A percentile compares a stretch with the other conserved stretches of the same genome.
Conservation (phyloP, 371 early-diverging fungal genomes). For the Mortierella sp. region DNA sequence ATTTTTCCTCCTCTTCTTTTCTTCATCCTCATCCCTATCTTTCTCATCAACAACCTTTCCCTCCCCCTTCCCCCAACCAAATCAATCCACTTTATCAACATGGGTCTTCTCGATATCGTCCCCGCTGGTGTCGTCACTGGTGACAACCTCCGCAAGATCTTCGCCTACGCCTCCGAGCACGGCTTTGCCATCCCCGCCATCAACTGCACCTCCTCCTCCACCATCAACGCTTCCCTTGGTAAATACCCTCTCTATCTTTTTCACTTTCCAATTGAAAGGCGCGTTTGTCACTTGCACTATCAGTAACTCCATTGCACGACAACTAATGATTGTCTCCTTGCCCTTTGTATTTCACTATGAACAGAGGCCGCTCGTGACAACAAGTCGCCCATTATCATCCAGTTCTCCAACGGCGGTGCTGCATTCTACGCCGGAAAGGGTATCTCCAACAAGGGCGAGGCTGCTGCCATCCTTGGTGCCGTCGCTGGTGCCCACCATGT, state of each 20-base stretch:
- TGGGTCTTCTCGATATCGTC: constrained; percentile 87
- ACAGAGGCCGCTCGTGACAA: constrained; percentile 90
- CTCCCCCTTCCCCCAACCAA: not conserved
- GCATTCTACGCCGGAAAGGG: constrained; percentile 94
- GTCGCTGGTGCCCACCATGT: constrained; percentile 93
- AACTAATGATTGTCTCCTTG: not conserved
- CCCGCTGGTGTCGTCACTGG: constrained; percentile 94
- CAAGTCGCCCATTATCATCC: constrained; percentile 92
- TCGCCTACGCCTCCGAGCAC: constrained; percentile 86
- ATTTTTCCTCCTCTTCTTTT: not conserved
- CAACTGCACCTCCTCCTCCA: constrained; percentile 94
- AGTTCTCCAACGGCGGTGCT: constrained; percentile 94
- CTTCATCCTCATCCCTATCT: not conserved
- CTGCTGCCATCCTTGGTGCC: constrained; percentile 90
- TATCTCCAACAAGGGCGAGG: constrained; percentile 87
- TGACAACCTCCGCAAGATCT: constrained; percentile 88
- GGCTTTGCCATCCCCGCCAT: constrained; percentile 94
- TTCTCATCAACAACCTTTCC: constrained; percentile 6
- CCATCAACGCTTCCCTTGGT: constrained; percentile 87
- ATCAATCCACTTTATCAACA: constrained; percentile 19
- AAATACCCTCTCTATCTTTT: constrained; percentile 4
- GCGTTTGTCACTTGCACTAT: not conserved
- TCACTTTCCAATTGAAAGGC: not conserved
- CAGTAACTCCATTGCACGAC: not conserved
- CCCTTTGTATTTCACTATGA: not conserved